These are phyloP conservation scores for Apiotrichum laibachii DNA, from an alignment of 1,284 basidiomycete genomes.

Conservation along the genomic window DNA sequence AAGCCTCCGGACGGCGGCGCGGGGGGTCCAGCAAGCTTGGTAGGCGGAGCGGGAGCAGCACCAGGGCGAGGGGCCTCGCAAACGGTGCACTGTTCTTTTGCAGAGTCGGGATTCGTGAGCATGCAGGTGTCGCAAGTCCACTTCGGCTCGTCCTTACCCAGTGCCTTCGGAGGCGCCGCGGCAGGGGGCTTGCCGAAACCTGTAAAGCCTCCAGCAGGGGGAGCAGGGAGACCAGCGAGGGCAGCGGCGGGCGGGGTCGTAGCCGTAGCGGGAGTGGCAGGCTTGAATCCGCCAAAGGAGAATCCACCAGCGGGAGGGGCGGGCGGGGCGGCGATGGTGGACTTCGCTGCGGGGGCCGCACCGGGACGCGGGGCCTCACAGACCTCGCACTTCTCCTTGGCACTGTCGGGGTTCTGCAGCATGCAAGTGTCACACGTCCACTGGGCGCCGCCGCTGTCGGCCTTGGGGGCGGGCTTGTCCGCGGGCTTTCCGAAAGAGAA, in stretches of 20 bases:
- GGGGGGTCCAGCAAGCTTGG: slow-evolving; percentile 5
- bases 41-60: not conserved
- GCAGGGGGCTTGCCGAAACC: slow-evolving; percentile 11
- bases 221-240: too few species aligned
- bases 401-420: slow-evolving; percentile 53
- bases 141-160: not conserved
- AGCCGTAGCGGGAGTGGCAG: too few species aligned
- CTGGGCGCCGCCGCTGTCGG: slow-evolving; percentile 1
- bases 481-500: slow-evolving; percentile 15
- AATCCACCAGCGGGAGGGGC: slow-evolving; percentile 7
- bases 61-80: slow-evolving; percentile 55
- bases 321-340: slow-evolving; percentile 1
- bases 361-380: slow-evolving; percentile 54
- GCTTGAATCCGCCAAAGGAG: slow-evolving; percentile 13
- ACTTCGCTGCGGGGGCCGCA: slow-evolving; percentile 11
- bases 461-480: not conserved
- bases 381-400: slow-evolving; percentile 54
- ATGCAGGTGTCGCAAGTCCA: slow-evolving; percentile 58
- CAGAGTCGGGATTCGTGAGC: slow-evolving; percentile 54
- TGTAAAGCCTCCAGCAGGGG: too few species aligned
- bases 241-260: too few species aligned
- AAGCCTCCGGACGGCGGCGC: slow-evolving; percentile 15
- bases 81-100: slow-evolving; percentile 56
- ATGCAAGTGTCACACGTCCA: slow-evolving; percentile 57
- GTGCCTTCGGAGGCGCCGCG: not conserved